Conservation (phyloP, 164 flowering plant species). For the Aristolochia californica region DNA sequence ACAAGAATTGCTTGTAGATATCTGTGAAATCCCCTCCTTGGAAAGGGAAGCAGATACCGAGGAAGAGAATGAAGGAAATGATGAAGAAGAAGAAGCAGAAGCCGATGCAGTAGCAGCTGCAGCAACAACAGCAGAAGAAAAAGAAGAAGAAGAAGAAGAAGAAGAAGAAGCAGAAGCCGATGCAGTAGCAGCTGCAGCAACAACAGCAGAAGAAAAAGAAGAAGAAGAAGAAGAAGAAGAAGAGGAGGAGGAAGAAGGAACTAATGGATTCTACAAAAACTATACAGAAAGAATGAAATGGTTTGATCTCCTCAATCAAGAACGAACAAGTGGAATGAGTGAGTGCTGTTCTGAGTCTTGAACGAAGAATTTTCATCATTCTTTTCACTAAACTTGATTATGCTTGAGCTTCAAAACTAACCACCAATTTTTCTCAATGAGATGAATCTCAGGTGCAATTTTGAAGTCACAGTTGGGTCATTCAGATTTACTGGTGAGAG, state of each 20-base stretch:
- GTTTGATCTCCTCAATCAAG: conserved; percentile 38
- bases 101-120: too few relatives aligned
- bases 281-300: conserved; percentile 39
- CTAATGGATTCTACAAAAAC: conserved; percentile 26
- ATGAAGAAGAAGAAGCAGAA: too few relatives aligned
- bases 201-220: conserved; percentile 16
- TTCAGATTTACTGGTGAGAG: conserved; percentile 13
- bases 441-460: conserved; percentile 20
- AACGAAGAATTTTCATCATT: too few relatives aligned
- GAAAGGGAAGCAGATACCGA: too few relatives aligned
- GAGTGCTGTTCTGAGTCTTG: too few relatives aligned
- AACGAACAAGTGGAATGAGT: conserved; percentile 35
- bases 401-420: not conserved
- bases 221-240: conserved; percentile 3
- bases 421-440: too few relatives aligned
- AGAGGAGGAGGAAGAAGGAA: too few relatives aligned
- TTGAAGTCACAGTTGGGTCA: conserved; percentile 15
- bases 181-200: too few relatives aligned
- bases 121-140: too few relatives aligned
- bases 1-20: not conserved
- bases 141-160: too few relatives aligned
- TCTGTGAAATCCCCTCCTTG: not conserved
- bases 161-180: too few relatives aligned
- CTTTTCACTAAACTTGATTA: not conserved
- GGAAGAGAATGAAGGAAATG: not conserved